Percentiles rank a stretch among this genome's conserved stretches.
Conservation (phyloP, 331 rosid genomes). For the Quercus tomentella region DNA sequence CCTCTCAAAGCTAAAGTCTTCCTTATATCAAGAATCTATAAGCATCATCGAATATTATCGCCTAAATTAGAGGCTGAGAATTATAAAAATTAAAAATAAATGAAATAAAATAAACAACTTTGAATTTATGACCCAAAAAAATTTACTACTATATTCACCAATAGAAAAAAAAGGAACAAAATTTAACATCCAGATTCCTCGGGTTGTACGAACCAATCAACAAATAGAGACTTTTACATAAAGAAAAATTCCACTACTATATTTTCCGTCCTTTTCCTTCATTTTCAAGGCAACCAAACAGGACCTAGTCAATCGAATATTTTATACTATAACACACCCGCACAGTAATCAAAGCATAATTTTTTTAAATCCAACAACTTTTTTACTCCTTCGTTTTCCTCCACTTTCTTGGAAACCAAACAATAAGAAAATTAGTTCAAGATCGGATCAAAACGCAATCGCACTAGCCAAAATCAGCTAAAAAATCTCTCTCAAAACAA, state of each 20-base stretch:
- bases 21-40: neutral
- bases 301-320: no score
- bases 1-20: neutral
- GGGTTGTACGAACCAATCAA: neutral
- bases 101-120: no score
- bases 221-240: neutral
- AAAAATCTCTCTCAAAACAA: neutral
- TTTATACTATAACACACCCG: no score
- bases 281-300: neutral
- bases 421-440: neutral
- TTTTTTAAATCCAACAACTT: no score
- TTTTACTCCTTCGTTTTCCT: neutral
- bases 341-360: no score
- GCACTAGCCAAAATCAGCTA: conserved; percentile 1
- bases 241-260: neutral
- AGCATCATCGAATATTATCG: no score
- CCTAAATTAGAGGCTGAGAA: no score
- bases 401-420: neutral
- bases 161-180: neutral
- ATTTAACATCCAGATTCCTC: neutral
- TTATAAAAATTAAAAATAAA: no score
- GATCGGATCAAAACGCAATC: no score
- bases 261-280: neutral
- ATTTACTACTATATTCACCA: neutral
- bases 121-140: neutral